Evolutionary conservation across 2,329 filamentous ascomycete genomes (phyloP).

Genomic region (Rasamsonia emersonii): DNA sequence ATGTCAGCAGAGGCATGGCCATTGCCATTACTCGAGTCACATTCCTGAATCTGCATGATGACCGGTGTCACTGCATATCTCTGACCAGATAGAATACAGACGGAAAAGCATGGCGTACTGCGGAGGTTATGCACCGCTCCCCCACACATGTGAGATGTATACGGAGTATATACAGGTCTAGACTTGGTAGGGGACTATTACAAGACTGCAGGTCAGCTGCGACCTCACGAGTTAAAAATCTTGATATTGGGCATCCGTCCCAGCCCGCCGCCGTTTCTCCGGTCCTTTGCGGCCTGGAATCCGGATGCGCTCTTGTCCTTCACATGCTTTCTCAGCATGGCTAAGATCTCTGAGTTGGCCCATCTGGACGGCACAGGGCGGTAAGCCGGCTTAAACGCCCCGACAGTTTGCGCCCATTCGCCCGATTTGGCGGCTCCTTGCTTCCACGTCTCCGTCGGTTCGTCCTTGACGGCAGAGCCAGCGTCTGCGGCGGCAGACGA

Average conservation of each 20-base stretch:
- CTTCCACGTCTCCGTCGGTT: constrained; percentile 40
- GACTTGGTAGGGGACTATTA: too few species aligned
- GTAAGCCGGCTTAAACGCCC: constrained; percentile 89
- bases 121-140: too few species aligned
- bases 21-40: too few species aligned
- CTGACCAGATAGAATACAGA: too few species aligned
- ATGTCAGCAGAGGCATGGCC: too few species aligned
- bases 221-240: constrained; percentile 24
- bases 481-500: constrained; percentile 16
- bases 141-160: too few species aligned
- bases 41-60: too few species aligned
- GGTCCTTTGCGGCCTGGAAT: constrained; percentile 30
- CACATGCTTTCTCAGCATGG: constrained; percentile 72
- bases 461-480: constrained; percentile 22
- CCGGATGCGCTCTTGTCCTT: constrained; percentile 53
- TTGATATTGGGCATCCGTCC: constrained; percentile 43
- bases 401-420: constrained; percentile 95
- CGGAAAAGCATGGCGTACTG: too few species aligned
- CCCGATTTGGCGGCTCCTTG: constrained; percentile 50
- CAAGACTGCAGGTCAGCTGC: too few species aligned
- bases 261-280: constrained; percentile 31
- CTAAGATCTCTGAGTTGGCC: constrained; percentile 72
- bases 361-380: constrained; percentile 80
- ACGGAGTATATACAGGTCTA: background rate
- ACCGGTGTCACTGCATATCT: too few species aligned